Base-by-base conservation (phyloP, 2,329 filamentous ascomycete genomes). In the Karstenula rhodostoma region DNA sequence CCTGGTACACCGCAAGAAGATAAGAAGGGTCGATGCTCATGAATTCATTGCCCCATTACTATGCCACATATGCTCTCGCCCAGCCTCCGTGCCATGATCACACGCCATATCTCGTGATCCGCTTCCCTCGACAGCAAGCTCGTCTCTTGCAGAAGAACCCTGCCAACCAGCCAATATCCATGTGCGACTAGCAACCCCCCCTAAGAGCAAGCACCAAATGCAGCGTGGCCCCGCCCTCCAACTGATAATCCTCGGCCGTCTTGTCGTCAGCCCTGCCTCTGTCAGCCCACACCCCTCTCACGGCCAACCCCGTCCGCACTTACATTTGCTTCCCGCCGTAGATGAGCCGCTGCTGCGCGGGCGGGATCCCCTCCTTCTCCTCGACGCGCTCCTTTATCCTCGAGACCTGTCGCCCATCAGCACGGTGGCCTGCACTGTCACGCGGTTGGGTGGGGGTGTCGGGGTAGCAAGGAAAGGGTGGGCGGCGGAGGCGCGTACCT, bases 321-420 rank as follows among this genome's bases (percentile, higher is more conserved):
- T 72, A 97, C 95, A 99, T 97, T 79, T 99, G 95, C 84, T 99
- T 99, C 74, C 95, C 95, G 56, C 94, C 93, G 77, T 90, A 97
- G 74, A 99, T 99, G 67, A 99, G 84, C 60, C 95, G 90, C 81
- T 99, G 95, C 82, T 99, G 95, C 19, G 95, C 93, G 0, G 95
- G 95, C 46, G 95, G 94, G 72, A 99, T 99, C 59, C 95, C 95
- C 78, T 98, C 95, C 82, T 98, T 98, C 84, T 99, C 95, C 81
- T 99, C 95, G 58, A 99, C 95, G 74, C 94, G 94, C 82, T 98
- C 95, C 86, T 99, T 99, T 85, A 99, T 98, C 79, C 94, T 89
- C 43, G 91, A 90, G 70, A 98, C 92, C 93, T 96, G 67, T 3
- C 22, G 46, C 43, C 3, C 10, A 3, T 73, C 55, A 71, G 65